Base-by-base conservation (phyloP, 75 land plant genomes). In the Selaginella tamariscina region DNA sequence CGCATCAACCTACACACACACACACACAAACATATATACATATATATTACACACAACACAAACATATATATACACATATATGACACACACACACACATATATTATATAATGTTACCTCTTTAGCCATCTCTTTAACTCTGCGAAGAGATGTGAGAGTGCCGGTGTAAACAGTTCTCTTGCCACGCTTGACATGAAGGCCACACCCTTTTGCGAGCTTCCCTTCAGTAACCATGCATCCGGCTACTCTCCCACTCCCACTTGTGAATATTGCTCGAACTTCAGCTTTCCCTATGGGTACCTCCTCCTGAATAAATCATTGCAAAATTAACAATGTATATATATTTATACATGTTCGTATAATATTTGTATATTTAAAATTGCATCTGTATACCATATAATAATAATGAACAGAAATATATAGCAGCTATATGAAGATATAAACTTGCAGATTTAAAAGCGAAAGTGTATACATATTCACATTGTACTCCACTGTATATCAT, bases 31-130 rank as follows among this genome's bases (percentile, higher is more conserved):
- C 9, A 32, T 15, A 49, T 31, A 15, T 39, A 31, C 9, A 70
- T 27, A 20, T 30, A 65, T 26, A 11, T 9, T 29, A 67, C 11
- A 26, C 33, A 64, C 23, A 64, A 32, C 56, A 65, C 20, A 22
- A 11, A n/a, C n/a, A n/a, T n/a, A n/a, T n/a, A n/a, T n/a, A n/a
- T n/a, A n/a, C n/a, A n/a, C n/a, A n/a, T n/a, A n/a, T n/a, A n/a
- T n/a, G n/a, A n/a, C n/a, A n/a, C n/a, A n/a, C n/a, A n/a, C n/a
- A n/a, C n/a, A n/a, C n/a, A n/a, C n/a, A n/a, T n/a, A n/a, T n/a
- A n/a, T n/a, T n/a, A n/a, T n/a, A n/a, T n/a, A n/a, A n/a, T n/a
- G 21, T 73, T 84, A 95, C 99, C 99, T 95, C 99, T 72, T 95
- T 87, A 8, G 85, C 99, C 24, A 66, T 69, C 70, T 95, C 99